Evolutionary conservation across 2,329 filamentous ascomycete genomes (phyloP).

Genomic region (Hansfordia pulvinata): DNA sequence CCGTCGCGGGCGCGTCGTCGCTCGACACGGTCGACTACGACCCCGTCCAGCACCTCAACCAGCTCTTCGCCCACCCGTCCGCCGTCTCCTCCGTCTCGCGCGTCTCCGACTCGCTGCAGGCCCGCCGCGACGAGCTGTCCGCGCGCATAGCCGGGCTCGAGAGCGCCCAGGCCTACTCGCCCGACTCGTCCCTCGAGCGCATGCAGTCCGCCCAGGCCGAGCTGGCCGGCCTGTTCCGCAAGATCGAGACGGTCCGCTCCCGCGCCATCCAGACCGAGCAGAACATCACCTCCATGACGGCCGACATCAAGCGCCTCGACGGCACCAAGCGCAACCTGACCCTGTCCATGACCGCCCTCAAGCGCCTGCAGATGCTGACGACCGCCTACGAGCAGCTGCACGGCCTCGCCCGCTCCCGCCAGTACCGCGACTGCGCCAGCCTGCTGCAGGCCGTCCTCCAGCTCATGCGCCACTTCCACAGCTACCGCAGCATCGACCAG

Average conservation of each 20-base stretch:
- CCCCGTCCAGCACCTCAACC: slow-evolving; percentile 83
- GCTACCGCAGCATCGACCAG: slow-evolving; percentile 94
- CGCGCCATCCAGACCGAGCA: slow-evolving; percentile 86
- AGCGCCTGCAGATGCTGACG: slow-evolving; percentile 94
- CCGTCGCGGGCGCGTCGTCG: slow-evolving; percentile 17
- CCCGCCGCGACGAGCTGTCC: slow-evolving; percentile 72
- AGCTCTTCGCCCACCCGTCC: slow-evolving; percentile 82
- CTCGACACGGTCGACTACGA: slow-evolving; percentile 59
- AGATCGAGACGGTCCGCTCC: slow-evolving; percentile 85
- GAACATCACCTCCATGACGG: slow-evolving; percentile 96
- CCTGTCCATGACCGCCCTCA: slow-evolving; percentile 93
- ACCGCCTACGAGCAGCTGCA: slow-evolving; percentile 96
- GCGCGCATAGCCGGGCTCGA: slow-evolving; percentile 60
- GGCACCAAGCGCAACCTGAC: slow-evolving; percentile 94
- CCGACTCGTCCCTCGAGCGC: slow-evolving; percentile 76
- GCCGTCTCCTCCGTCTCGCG: slow-evolving; percentile 63
- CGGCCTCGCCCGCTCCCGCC: slow-evolving; percentile 67
- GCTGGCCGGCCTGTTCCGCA: slow-evolving; percentile 78
- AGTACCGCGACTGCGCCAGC: slow-evolving; percentile 91
- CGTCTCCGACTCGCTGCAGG: slow-evolving; percentile 60
- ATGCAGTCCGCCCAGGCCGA: slow-evolving; percentile 88
- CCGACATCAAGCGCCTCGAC: slow-evolving; percentile 94
- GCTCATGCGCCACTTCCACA: slow-evolving; percentile 97
- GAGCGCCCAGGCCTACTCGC: slow-evolving; percentile 69
- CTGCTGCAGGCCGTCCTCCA: slow-evolving; percentile 90